Conservation (phyloP, 2,329 filamentous ascomycete genomes). For the Gnomoniopsis smithogilvyi region DNA sequence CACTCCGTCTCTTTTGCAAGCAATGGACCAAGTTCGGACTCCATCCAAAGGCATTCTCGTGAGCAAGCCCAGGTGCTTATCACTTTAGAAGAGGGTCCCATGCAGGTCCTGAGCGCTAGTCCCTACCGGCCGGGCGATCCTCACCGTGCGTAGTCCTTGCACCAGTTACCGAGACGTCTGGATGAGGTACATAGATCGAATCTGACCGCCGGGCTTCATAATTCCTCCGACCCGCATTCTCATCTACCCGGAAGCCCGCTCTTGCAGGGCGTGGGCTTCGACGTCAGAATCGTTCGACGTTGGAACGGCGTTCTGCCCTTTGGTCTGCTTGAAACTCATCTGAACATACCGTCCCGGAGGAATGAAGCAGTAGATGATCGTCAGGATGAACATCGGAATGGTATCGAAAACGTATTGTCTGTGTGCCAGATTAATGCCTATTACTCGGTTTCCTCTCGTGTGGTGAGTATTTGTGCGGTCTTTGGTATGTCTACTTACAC, state of each 20-base stretch:
- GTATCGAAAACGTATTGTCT: conserved; percentile 29
- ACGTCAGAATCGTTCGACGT: conserved; percentile 1
- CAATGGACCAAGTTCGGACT: not conserved
- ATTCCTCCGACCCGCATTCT: not conserved
- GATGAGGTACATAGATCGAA: not conserved
- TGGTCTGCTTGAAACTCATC: conserved; percentile 29
- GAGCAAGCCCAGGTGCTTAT: not conserved
- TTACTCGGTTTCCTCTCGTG: not conserved
- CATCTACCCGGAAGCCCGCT: not conserved
- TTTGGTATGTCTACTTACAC: conserved; percentile 23
- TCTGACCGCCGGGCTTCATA: not conserved
- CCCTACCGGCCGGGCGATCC: not conserved
- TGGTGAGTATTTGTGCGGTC: too few relatives aligned
- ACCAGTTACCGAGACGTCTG: not conserved
- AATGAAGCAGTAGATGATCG: conserved; percentile 25
- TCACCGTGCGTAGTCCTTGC: not conserved
- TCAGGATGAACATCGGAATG: conserved; percentile 28
- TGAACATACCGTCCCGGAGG: conserved; percentile 30
- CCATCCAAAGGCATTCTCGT: not conserved
- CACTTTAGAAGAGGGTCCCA: not conserved
- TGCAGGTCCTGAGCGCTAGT: not conserved
- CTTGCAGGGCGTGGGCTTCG: conserved; percentile 3
- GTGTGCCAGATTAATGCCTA: conserved; percentile 2
- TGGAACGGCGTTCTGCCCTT: conserved; percentile 8
- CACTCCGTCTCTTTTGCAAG: too few relatives aligned